A percentile compares a stretch with the other conserved stretches of the same genome.
These are phyloP conservation scores for Umbelopsis sp. DNA, from an alignment of 192 early-diverging fungal species.

Conservation along the genomic window DNA sequence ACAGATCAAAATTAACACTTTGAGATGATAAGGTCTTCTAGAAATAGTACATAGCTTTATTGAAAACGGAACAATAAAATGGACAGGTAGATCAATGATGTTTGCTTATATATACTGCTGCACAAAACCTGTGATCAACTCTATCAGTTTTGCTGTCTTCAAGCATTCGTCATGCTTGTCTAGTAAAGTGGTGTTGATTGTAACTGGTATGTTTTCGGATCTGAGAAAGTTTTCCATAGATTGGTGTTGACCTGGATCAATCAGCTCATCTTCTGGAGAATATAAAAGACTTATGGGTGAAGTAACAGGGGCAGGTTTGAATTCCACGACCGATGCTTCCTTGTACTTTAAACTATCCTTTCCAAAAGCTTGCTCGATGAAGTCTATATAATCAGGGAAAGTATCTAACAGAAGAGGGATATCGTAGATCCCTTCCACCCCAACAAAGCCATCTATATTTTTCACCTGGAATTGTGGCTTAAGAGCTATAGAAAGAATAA, in stretches of 20 bases:
- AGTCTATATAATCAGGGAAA: conserved; percentile 72
- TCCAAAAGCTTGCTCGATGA: conserved; percentile 74
- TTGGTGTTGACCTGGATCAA: conserved; percentile 60
- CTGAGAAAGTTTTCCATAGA: conserved; percentile 23
- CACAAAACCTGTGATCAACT: not conserved
- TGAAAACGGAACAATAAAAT: not conserved
- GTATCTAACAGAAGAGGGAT: conserved; percentile 61
- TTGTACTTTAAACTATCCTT: conserved; percentile 40
- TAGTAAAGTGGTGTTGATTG: not conserved
- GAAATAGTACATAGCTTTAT: not conserved
- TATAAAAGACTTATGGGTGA: conserved; percentile 69
- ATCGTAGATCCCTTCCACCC: conserved; percentile 87
- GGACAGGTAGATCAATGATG: not conserved
- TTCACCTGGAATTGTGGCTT: conserved; percentile 22
- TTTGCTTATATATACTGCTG: not conserved
- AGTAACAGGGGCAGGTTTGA: conserved; percentile 11
- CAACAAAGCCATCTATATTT: conserved; percentile 63
- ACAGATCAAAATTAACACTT: not conserved
- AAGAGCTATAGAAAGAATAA: conserved; percentile 40
- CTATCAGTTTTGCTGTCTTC: not conserved
- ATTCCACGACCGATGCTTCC: conserved; percentile 47
- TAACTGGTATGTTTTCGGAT: conserved; percentile 4
- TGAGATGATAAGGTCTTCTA: not conserved
- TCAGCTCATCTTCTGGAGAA: conserved; percentile 68
- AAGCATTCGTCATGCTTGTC: conserved; percentile 29